Evolutionary conservation across 2,329 filamentous ascomycete species (phyloP).

Genomic region (Apiospora saccharicola): DNA sequence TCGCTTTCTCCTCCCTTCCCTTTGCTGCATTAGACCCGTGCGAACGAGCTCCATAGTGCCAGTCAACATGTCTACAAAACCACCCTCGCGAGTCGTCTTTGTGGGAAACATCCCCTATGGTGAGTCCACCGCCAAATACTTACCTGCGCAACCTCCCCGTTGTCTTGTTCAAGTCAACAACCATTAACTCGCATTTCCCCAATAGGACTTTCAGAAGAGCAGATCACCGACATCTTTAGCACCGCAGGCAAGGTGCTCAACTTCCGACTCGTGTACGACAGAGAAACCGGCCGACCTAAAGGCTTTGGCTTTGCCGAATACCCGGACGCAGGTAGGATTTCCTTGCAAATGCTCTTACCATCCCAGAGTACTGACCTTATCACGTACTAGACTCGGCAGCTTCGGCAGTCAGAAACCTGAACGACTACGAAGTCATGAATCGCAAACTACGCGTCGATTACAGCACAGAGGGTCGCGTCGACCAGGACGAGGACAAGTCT

Average conservation of each 20-base stretch:
- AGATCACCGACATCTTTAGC: slow-evolving; percentile 93
- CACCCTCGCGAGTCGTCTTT: slow-evolving; percentile 81
- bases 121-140: slow-evolving; percentile 43
- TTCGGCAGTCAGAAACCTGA: slow-evolving; percentile 92
- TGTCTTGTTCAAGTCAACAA: slow-evolving; percentile 17
- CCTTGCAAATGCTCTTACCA: slow-evolving; percentile 4
- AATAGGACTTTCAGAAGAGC: slow-evolving; percentile 89
- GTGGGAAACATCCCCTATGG: slow-evolving; percentile 88
- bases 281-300: slow-evolving; percentile 92
- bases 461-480: slow-evolving; percentile 85
- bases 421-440: slow-evolving; percentile 94
- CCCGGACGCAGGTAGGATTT: slow-evolving; percentile 76
- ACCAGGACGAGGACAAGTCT: slow-evolving; percentile 60
- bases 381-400: slow-evolving; percentile 74
- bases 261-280: slow-evolving; percentile 94
- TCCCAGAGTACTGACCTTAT: background rate
- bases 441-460: slow-evolving; percentile 95
- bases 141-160: background rate
- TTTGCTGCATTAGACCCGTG: slow-evolving; percentile 11
- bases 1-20: background rate
- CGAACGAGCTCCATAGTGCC: slow-evolving; percentile 15
- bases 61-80: slow-evolving; percentile 73
- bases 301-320: slow-evolving; percentile 98
- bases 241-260: slow-evolving; percentile 89
- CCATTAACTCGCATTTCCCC: slow-evolving; percentile 23